Evolutionary conservation across 1,284 basidiomycete species (phyloP).

Genomic region (Trametes hirsuta): DNA sequence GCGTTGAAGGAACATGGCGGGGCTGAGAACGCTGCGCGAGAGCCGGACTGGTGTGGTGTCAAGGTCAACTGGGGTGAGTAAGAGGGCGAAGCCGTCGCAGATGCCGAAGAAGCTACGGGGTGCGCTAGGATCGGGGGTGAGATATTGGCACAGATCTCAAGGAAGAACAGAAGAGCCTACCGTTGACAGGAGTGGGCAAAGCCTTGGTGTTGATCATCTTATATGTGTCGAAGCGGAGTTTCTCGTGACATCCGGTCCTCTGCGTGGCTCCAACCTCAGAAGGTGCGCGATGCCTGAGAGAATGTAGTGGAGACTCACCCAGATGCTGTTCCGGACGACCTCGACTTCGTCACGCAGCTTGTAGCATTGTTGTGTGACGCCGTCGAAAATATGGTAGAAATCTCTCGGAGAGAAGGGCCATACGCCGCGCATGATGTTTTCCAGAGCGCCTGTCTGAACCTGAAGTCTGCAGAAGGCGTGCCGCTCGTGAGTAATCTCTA

Average conservation of each 20-base stretch:
- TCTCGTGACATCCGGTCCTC: neutral
- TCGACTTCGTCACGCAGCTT: conserved; percentile 6
- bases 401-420: conserved; percentile 3
- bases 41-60: no score
- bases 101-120: no score
- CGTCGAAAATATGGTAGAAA: neutral
- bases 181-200: no score
- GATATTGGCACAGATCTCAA: no score
- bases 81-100: no score
- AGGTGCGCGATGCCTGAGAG: neutral
- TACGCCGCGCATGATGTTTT: neutral
- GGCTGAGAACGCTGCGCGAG: no score
- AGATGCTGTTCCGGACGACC: neutral
- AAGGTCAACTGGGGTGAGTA: no score
- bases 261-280: neutral
- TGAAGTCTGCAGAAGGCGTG: neutral
- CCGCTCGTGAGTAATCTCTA: neutral
- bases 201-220: neutral
- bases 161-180: no score
- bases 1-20: no score
- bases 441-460: neutral
- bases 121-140: no score
- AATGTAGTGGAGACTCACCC: neutral
- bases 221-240: neutral
- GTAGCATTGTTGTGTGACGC: neutral